These are phyloP conservation scores for Casaregolazyma suthepensis DNA, from an alignment of 1,139 yeast species.

Conservation along the genomic window DNA sequence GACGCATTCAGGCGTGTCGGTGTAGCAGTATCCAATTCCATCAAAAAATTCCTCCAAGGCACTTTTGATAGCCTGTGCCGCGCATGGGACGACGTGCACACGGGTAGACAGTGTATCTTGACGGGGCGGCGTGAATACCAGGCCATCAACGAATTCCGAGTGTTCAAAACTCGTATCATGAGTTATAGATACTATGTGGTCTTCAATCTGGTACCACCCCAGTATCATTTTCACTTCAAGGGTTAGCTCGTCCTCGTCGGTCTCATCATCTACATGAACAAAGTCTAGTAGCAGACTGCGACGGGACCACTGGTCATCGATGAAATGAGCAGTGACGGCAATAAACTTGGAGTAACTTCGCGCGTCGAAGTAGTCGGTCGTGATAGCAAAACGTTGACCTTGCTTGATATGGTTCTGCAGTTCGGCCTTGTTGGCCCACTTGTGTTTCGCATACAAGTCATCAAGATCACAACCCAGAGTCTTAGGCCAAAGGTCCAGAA, in stretches of 20 bases:
- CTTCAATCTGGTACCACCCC: background rate
- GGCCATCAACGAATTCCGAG: background rate
- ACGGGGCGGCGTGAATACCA: background rate
- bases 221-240: background rate
- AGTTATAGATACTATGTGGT: background rate
- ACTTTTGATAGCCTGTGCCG: background rate
- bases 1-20: background rate
- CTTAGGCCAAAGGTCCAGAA: too few relatives aligned
- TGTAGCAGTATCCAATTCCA: background rate
- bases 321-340: background rate
- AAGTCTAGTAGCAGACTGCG: background rate
- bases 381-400: background rate
- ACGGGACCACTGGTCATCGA: background rate
- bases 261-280: background rate
- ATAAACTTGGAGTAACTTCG: background rate
- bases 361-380: background rate
- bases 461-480: background rate
- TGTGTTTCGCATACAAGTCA: background rate
- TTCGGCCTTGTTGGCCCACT: background rate
- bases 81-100: background rate
- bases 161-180: background rate
- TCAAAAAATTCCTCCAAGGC: background rate
- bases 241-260: background rate
- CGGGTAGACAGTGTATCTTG: background rate
- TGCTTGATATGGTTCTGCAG: background rate